A percentile compares a stretch with the other conserved stretches of the same genome.
phyloP scores from a whole-genome alignment of 1,284 basidiomycete genomes.

The Pseudozyma tsukubaensis region DNA sequence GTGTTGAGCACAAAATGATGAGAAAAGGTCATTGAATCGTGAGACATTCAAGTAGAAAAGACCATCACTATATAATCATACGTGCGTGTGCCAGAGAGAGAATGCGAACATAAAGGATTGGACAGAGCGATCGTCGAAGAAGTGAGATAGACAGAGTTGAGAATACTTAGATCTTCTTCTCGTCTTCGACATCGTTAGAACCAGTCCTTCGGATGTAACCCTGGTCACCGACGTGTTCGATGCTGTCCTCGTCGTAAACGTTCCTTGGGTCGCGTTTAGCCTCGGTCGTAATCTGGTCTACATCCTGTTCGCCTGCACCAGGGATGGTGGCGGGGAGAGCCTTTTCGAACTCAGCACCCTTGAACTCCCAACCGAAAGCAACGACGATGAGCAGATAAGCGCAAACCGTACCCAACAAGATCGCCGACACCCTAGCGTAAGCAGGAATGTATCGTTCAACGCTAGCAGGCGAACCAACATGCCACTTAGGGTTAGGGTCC shows the following conservation, averaged over 20 bases:
- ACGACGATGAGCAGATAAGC: conserved; percentile 66
- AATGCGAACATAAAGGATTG: no score
- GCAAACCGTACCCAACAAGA: conserved; percentile 78
- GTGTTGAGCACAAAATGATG: no score
- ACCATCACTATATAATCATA: no score
- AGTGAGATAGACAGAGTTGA: no score
- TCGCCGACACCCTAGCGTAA: conserved; percentile 87
- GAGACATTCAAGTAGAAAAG: no score
- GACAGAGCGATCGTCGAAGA: no score
- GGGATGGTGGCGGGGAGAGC: conserved; percentile 31
- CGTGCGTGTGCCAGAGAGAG: no score
- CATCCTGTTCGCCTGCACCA: conserved; percentile 36
- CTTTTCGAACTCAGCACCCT: conserved; percentile 81
- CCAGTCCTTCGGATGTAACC: not conserved
- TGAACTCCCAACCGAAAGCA: conserved; percentile 68
- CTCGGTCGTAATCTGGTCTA: conserved; percentile 2
- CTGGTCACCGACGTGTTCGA: conserved; percentile 45
- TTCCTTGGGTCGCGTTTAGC: not conserved
- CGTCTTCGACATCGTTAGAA: conserved; percentile 19
- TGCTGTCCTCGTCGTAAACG: conserved; percentile 34
- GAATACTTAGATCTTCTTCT: conserved; percentile 30
- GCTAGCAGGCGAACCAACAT: conserved; percentile 20
- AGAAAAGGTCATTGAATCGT: no score
- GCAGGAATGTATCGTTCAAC: conserved; percentile 75
- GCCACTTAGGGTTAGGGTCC: conserved; percentile 51